Evolutionary conservation across 2,329 filamentous ascomycete genomes (phyloP), one percentile per base, ranked within the genome.

Genomic region (Hymenoscyphus repandus): DNA sequence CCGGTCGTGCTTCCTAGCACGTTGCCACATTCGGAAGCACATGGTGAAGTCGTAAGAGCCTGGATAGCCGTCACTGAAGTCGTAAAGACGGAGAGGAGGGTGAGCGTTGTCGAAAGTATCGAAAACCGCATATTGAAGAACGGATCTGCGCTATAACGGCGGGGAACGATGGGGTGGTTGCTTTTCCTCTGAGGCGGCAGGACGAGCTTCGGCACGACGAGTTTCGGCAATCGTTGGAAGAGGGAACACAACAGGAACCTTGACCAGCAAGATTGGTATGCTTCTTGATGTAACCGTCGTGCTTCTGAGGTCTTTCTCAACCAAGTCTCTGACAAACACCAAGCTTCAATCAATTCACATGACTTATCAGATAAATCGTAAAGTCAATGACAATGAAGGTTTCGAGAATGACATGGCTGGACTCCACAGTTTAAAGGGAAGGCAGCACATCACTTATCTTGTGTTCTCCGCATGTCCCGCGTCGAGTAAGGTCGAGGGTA

Each of bases 11-110:
- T 55, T 15, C 50, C 55, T 17, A 64, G 52, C 17, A 56, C 53
- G 49, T 66, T 66, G 6, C 64, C 64, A 42, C 64, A 66, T 18
- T 59, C 56, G 2, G 53, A 18, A 2, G 64, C 62, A 50, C 64
- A 66, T 45, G 60, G 60, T 15, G 64, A 64, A 20, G 49, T 22
- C 6, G 52, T 18, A 1, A 61, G 40, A 20, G 60, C 56, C 39
- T 59, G 47, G 20, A 65, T 46, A 17, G 61, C 62, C 36, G 17
- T 49, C 37, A 39, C 51, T 5, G 56, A 39, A 12, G 55, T 41
- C n/a, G 50, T 38, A 22, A 59, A 59, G 11, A 54, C 47, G 10
- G 56, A 54, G 32, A 60, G 37, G 30, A 62, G 53, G 41, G 55
- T 48, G 33, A 64, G 56, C n/a, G 49, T 34, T 18, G 54, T 38